Evolutionary conservation across 2,329 filamentous ascomycete species (phyloP), one percentile per base, ranked within the genome.

Genomic region (Stachybotrys echinatus): DNA sequence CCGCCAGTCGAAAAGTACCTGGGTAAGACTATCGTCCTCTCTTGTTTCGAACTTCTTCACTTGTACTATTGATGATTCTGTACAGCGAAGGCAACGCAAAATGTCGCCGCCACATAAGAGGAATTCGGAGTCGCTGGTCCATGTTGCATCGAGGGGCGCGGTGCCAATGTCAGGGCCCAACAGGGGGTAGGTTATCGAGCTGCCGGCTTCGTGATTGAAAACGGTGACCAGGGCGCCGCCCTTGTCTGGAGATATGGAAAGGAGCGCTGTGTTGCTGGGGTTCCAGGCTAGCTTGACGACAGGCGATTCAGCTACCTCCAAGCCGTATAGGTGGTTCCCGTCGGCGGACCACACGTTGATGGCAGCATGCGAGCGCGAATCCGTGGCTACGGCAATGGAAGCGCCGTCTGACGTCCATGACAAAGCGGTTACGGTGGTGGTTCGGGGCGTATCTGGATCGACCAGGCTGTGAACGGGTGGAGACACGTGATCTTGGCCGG

Each of bases 231-330:
- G 64, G 8, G 78, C 73, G 34, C 77, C 77, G 37, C 68, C 72
- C 47, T 76, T 76, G 50, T 78, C 74, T 1, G 80, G 79, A 2
- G 79, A 78, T 42, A 86, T 74, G 53, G 76, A 75, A 14, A 86
- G 67, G 27, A 84, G 72, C n/a, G 74, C 72, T 1, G 73, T 71
- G 53, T 77, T 77, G 54, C 67, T 73, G 2, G 76, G 76, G 59
- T 81, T 84, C 81, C 83, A 85, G 44, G 74, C 74, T 20, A 85
- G 68, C 61, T 81, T 83, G 57, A 83, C 76, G 45, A 85, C 71
- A 14, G 82, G 81, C n/a, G 80, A 74, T 55, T 84, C 81, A 37
- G 79, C 70, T 22, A 79, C 73, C 55, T 82, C 76, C 62, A 82
- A 78, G 20, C 75, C 71, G 45, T 81, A 72, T 21, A 81, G 57